Percentiles rank a stretch among this genome's conserved stretches.
Evolutionary conservation across 208 protist species (phyloP).

Genomic region (Leishmania tropica): DNA sequence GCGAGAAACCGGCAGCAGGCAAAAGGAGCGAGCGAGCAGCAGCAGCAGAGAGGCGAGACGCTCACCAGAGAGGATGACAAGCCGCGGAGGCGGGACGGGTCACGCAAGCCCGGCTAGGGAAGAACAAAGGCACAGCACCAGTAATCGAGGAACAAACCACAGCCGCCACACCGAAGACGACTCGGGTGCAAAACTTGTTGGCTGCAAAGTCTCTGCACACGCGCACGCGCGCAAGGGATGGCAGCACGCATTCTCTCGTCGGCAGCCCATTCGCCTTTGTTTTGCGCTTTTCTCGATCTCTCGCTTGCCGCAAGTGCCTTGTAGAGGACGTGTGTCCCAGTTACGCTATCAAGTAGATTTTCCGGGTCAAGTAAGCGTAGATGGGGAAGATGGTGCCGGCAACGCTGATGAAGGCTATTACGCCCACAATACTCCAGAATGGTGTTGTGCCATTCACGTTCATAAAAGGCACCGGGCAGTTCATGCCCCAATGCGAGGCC

Average conservation of each 20-base stretch:
- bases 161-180: not conserved
- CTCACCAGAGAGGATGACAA: too few species aligned
- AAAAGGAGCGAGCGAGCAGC: not conserved
- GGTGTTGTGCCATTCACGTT: constrained; percentile 32
- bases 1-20: not conserved
- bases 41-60: not conserved
- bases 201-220: not conserved
- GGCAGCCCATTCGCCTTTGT: not conserved
- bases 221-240: not conserved
- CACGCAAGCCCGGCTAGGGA: not conserved
- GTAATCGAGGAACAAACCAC: not conserved
- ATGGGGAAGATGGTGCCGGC: constrained; percentile 35
- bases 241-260: not conserved
- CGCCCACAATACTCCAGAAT: constrained; percentile 55
- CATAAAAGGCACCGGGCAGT: constrained; percentile 55
- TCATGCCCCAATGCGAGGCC: constrained; percentile 71
- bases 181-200: not conserved
- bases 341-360: constrained; percentile 42
- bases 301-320: not conserved
- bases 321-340: not conserved
- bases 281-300: not conserved
- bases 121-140: not conserved
- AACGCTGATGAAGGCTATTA: constrained; percentile 29
- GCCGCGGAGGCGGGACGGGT: not conserved
- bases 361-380: constrained; percentile 42